Percentiles rank a stretch among this genome's conserved stretches.
These are phyloP conservation scores for Pseudozyma hubeiensis DNA, from an alignment of 1,284 basidiomycete species.

Conservation along the genomic window DNA sequence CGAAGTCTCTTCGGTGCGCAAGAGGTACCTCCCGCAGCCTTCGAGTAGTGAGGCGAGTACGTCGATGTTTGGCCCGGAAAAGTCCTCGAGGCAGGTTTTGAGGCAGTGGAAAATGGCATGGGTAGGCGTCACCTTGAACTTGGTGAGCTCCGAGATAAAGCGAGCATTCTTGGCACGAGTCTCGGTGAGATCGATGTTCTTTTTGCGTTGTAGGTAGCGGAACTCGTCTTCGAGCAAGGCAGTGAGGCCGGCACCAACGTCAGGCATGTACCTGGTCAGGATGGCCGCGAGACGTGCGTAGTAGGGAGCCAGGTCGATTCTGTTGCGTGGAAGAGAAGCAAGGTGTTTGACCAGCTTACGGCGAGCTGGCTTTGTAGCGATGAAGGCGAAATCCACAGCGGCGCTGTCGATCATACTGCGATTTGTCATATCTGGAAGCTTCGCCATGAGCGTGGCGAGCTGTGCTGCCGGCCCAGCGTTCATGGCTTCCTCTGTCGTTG, in stretches of 20 bases:
- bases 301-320: slow-evolving; percentile 90
- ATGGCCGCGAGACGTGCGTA: slow-evolving; percentile 91
- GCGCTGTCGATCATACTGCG: slow-evolving; percentile 91
- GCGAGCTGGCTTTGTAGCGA: slow-evolving; percentile 94
- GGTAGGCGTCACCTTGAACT: slow-evolving; percentile 91
- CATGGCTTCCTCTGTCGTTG: slow-evolving; percentile 57
- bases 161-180: slow-evolving; percentile 88
- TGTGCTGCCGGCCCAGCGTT: slow-evolving; percentile 88
- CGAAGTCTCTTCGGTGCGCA: slow-evolving; percentile 87
- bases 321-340: slow-evolving; percentile 83
- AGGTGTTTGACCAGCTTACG: slow-evolving; percentile 83
- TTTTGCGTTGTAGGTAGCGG: slow-evolving; percentile 93
- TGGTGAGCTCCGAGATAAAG: slow-evolving; percentile 91
- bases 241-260: slow-evolving; percentile 85
- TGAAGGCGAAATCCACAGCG: slow-evolving; percentile 92
- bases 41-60: slow-evolving; percentile 91
- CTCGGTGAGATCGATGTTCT: slow-evolving; percentile 87
- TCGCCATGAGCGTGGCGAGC: slow-evolving; percentile 88
- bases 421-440: slow-evolving; percentile 91
- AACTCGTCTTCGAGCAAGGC: slow-evolving; percentile 91
- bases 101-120: slow-evolving; percentile 94
- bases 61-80: slow-evolving; percentile 90
- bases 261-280: slow-evolving; percentile 90
- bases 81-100: slow-evolving; percentile 96
- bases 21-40: slow-evolving; percentile 90